These are phyloP conservation scores for Plenodomus lindquistii DNA, from an alignment of 2,329 filamentous ascomycete species.

Conservation along the genomic window DNA sequence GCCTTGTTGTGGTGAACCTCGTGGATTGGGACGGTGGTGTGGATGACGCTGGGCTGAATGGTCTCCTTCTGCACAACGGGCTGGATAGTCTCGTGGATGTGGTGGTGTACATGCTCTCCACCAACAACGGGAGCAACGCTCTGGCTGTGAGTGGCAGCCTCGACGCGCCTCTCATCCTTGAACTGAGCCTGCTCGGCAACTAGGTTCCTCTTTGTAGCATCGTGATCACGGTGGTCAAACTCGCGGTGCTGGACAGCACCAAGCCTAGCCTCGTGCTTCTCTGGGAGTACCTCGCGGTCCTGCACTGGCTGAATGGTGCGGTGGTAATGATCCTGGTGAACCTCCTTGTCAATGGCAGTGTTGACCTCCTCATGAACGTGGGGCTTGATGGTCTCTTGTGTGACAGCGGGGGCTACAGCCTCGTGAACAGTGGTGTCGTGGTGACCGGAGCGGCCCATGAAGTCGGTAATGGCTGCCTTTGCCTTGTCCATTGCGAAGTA, in stretches of 20 bases:
- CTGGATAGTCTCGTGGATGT: constrained; percentile 70
- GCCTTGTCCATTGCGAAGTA: constrained; percentile 61
- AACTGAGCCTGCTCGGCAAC: constrained; percentile 58
- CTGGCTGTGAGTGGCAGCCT: constrained; percentile 55
- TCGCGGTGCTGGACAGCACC: constrained; percentile 63
- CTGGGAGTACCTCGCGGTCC: constrained; percentile 60
- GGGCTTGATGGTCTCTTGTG: constrained; percentile 63
- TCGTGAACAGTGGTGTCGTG: constrained; percentile 74
- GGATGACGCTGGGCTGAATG: constrained; percentile 68
- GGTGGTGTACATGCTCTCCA: constrained; percentile 68
- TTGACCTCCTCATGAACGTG: constrained; percentile 65
- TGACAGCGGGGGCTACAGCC: constrained; percentile 62
- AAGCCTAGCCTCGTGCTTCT: constrained; percentile 65
- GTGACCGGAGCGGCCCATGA: constrained; percentile 64
- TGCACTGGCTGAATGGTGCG: constrained; percentile 68
- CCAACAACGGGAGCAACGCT: constrained; percentile 55
- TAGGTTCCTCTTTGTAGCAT: constrained; percentile 31
- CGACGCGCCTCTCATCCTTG: constrained; percentile 53
- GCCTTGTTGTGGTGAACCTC: constrained; percentile 71
- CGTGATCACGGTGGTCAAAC: constrained; percentile 64
- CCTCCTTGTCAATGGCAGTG: constrained; percentile 68
- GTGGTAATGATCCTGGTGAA: constrained; percentile 74
- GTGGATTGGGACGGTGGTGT: constrained; percentile 73
- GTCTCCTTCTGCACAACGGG: constrained; percentile 72
- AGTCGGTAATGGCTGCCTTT: constrained; percentile 64